Evolutionary conservation across 1,284 basidiomycete species (phyloP), one percentile per base, ranked within the genome.

Genomic region (Anthracocystis walkeri): DNA sequence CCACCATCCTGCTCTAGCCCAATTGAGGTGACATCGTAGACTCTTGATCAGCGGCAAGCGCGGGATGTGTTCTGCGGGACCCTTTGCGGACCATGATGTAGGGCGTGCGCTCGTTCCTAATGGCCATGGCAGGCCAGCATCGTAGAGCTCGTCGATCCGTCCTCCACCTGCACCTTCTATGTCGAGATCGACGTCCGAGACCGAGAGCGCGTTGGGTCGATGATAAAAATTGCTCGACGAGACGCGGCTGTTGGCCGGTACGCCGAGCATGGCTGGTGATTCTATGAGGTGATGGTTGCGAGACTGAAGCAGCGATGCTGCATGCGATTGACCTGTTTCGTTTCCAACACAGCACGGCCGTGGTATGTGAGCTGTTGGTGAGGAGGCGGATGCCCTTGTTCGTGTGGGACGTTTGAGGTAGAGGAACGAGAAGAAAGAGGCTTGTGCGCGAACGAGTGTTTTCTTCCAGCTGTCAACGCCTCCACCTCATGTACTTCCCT

Each of bases 121-220:
- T 8, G 74, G 65, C 62, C 72, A 74, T 8, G 72, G 58, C 12
- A 80, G 72, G 18, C 80, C 81, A 1, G 71, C 59, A 50, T 83
- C 80, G 63, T 84, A 84, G 16, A 77, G 48, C 48, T 82, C 82
- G 31, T 81, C 79, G n/a, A 83, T 68, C 44, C 75, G 59, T 16
- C 72, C 60, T 31, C 64, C 72, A 4, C 80, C 73, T 35, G 81
- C 76, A 14, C 79, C 80, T 63, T 84, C 82, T 31, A 83, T 80
- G 52, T 84, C 81, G 61, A 84, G 72, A 50, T 84, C 82, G 16
- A 82, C 71, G 20, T 81, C 82, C 20, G 77, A 65, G 29, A 68
- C 65, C 14, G 66, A 70, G 5, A 65, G 49, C 1, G 45, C 58
- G 7, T 50, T 49, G 21, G 61, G 71, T 41, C 60, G 63, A 51